A percentile compares a stretch with the other conserved stretches of the same genome.
Evolutionary conservation across 1,284 basidiomycete species (phyloP).

Genomic region (Ceratobasidium theobromae): DNA sequence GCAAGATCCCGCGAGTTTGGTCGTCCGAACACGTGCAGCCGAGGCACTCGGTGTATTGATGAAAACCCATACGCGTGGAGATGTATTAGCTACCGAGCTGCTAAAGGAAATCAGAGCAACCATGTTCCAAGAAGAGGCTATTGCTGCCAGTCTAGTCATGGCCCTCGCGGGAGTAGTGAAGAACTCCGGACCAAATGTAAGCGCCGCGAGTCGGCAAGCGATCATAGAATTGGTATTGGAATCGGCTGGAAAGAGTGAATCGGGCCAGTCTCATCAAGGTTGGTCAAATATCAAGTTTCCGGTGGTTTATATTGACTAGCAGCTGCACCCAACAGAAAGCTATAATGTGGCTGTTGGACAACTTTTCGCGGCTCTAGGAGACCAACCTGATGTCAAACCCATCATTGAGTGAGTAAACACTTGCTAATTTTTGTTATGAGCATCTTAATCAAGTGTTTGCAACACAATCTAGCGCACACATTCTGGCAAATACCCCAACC

Average conservation of each 20-base stretch:
- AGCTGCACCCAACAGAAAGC: conserved; percentile 53
- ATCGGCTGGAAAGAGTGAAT: conserved; percentile 65
- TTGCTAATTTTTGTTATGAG: background rate
- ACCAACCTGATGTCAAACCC: conserved; percentile 65
- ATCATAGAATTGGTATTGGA: conserved; percentile 77
- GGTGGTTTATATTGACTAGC: conserved; percentile 12
- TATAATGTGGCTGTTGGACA: conserved; percentile 70
- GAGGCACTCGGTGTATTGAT: conserved; percentile 89
- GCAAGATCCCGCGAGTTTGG: conserved; percentile 74
- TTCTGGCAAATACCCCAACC: conserved; percentile 62
- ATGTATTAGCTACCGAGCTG: conserved; percentile 87
- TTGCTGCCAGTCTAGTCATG: conserved; percentile 72
- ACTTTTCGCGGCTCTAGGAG: conserved; percentile 67
- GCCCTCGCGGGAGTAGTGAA: conserved; percentile 78
- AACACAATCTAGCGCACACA: conserved; percentile 52
- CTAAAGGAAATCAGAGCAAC: conserved; percentile 47
- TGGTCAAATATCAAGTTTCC: conserved; percentile 35
- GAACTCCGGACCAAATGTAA: conserved; percentile 73
- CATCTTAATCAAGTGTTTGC: conserved; percentile 32
- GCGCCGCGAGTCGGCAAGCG: conserved; percentile 69
- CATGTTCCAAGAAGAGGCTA: conserved; percentile 64
- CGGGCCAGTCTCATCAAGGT: conserved; percentile 59
- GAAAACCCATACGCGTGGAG: conserved; percentile 82
- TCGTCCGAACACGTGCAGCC: conserved; percentile 81
- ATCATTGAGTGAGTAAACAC: conserved; percentile 61